Conservation (phyloP, 2,329 filamentous ascomycete species). For the Phyllosticta citriasiana region DNA sequence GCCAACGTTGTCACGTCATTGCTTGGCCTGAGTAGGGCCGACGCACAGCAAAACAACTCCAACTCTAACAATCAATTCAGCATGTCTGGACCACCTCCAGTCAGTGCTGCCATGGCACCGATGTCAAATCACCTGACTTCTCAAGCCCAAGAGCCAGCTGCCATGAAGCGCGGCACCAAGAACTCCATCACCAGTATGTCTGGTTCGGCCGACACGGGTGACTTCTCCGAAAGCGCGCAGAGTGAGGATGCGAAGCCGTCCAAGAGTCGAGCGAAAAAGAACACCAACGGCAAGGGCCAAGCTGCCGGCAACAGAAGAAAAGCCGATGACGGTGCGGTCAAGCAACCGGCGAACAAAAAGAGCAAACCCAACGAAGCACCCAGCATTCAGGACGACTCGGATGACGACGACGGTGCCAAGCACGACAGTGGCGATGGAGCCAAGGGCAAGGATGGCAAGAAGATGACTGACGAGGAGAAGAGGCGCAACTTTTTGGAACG, state of each 20-base stretch:
- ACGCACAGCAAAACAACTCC: constrained; percentile 7
- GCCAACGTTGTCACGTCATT: constrained; percentile 42
- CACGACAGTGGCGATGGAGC: constrained; percentile 21
- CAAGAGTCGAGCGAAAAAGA: constrained; percentile 33
- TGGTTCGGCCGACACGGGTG: constrained; percentile 45
- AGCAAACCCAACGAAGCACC: constrained; percentile 48
- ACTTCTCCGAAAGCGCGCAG: constrained; percentile 63
- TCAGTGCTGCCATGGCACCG: constrained; percentile 31
- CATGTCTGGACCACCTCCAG: constrained; percentile 28
- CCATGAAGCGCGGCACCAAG: constrained; percentile 29
- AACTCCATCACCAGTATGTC: constrained; percentile 51
- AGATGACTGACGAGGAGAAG: constrained; percentile 99
- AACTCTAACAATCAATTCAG: constrained; percentile 44
- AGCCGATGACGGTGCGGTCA: constrained; percentile 58
- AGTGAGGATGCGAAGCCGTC: constrained; percentile 53
- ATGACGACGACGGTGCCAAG: constrained; percentile 32
- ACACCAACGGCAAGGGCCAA: constrained; percentile 25
- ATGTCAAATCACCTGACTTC: constrained; percentile 37
- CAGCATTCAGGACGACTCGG: constrained; percentile 35
- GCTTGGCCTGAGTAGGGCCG: constrained; percentile 9
- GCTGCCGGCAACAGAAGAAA: constrained; percentile 52
- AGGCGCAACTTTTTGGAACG: constrained; percentile 94
- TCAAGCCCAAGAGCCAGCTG: constrained; percentile 37
- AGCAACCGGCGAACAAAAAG: constrained; percentile 62
- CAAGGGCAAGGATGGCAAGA: constrained; percentile 50